phyloP scores from a whole-genome alignment of 345 rosid species.

The Punica granatum region DNA sequence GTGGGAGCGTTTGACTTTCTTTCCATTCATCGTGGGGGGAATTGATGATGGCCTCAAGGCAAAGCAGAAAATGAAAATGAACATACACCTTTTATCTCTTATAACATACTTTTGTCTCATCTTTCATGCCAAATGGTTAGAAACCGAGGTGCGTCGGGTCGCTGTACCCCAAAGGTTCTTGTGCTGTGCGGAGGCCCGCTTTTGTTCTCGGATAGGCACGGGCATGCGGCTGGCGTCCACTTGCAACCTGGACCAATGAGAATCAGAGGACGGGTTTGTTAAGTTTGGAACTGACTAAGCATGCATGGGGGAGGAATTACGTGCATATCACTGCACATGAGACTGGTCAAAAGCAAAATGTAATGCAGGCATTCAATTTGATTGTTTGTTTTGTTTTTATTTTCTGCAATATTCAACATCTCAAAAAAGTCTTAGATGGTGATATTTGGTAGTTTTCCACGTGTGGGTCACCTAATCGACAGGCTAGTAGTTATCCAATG shows the following conservation, averaged over 20 bases:
- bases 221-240: conserved; percentile 6
- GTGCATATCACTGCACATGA: conserved; percentile 1
- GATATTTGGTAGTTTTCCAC: conserved; percentile 54
- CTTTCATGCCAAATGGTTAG: conserved; percentile 1
- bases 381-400: neutral
- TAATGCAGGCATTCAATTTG: neutral
- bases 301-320: neutral
- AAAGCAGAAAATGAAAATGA: conserved; percentile 14
- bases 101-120: neutral
- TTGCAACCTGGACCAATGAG: neutral
- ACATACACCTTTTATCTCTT: conserved; percentile 10
- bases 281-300: conserved; percentile 18
- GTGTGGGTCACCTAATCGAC: conserved; percentile 66
- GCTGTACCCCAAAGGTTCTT: neutral
- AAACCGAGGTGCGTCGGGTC: neutral
- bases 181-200: neutral
- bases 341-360: conserved; percentile 19
- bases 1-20: conserved; percentile 27
- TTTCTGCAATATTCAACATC: conserved; percentile 4
- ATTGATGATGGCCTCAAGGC: neutral
- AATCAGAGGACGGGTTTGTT: conserved; percentile 10
- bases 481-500: conserved; percentile 29
- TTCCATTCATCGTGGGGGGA: conserved; percentile 9
- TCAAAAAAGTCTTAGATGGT: conserved; percentile 28
- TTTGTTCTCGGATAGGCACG: neutral